Evolutionary conservation across 768 basidiomycete genomes (phyloP).

Genomic region (Tulasnella calospora): DNA sequence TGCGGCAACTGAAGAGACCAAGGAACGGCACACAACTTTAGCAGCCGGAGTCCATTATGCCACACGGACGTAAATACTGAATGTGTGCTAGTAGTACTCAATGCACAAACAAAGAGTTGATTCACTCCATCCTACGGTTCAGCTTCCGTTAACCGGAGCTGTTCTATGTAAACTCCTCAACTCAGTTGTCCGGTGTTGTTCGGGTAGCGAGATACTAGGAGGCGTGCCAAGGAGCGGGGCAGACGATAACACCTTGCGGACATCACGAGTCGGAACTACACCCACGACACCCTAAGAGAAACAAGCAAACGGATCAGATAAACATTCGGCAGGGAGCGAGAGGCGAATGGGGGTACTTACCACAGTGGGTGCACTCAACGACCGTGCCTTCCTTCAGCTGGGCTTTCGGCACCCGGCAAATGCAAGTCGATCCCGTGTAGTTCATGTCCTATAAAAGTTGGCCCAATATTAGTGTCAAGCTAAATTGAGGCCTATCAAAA

Average conservation of each 20-base stretch:
- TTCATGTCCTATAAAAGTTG: conserved; percentile 81
- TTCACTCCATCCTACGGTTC: neutral
- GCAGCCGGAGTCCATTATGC: neutral
- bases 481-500: neutral
- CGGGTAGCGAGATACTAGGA: neutral
- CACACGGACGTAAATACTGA: neutral
- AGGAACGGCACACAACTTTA: neutral
- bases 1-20: neutral
- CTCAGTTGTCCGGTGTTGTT: neutral
- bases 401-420: conserved; percentile 94
- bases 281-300: conserved; percentile 68
- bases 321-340: neutral
- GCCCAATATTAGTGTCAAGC: neutral
- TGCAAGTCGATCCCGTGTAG: conserved; percentile 96
- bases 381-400: conserved; percentile 84
- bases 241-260: neutral
- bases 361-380: conserved; percentile 96
- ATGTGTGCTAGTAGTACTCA: neutral
- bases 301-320: neutral
- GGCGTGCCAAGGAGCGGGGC: neutral
- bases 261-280: conserved; percentile 79
- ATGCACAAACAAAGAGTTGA: neutral
- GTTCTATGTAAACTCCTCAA: neutral
- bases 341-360: conserved; percentile 46
- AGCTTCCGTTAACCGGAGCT: neutral